Evolutionary conservation across 345 rosid genomes (phyloP).

Genomic region (Eutrema heterophyllum): DNA sequence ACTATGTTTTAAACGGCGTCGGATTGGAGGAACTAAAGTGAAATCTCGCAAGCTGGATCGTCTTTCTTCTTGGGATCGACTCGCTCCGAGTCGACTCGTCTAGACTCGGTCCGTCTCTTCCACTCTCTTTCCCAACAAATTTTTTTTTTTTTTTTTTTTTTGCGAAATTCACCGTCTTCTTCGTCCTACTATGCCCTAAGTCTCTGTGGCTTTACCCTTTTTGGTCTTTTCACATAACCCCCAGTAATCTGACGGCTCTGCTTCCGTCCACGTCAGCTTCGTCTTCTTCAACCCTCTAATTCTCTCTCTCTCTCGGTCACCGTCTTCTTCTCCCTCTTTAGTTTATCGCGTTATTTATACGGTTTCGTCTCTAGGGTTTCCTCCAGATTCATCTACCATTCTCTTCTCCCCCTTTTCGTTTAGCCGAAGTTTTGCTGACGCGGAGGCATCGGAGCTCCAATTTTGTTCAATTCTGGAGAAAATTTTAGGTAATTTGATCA

Average conservation of each 20-base stretch:
- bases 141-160: not conserved
- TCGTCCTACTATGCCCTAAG: constrained; percentile 29
- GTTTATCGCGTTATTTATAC: constrained; percentile 26
- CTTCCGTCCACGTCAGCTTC: constrained; percentile 71
- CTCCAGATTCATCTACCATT: constrained; percentile 26
- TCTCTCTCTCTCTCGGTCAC: constrained; percentile 30
- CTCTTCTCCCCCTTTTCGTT: not conserved
- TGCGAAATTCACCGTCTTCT: constrained; percentile 20
- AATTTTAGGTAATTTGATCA: constrained; percentile 31
- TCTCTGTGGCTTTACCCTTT: constrained; percentile 46
- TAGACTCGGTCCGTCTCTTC: constrained; percentile 25
- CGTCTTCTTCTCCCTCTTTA: constrained; percentile 30
- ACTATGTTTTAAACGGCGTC: not conserved
- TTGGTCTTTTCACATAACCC: constrained; percentile 53
- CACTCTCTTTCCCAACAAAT: not conserved
- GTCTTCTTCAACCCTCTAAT: constrained; percentile 60
- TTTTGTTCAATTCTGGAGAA: constrained; percentile 15
- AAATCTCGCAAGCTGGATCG: not conserved
- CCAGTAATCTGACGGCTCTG: constrained; percentile 52
- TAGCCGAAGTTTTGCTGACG: not conserved
- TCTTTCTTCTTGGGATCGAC: constrained; percentile 14
- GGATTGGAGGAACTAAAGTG: not conserved
- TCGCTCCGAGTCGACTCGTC: constrained; percentile 24
- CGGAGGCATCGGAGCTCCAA: constrained; percentile 22
- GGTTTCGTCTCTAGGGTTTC: constrained; percentile 55